These are phyloP conservation scores for Physocladia obscura DNA, from an alignment of 192 early-diverging fungal species.

Conservation along the genomic window DNA sequence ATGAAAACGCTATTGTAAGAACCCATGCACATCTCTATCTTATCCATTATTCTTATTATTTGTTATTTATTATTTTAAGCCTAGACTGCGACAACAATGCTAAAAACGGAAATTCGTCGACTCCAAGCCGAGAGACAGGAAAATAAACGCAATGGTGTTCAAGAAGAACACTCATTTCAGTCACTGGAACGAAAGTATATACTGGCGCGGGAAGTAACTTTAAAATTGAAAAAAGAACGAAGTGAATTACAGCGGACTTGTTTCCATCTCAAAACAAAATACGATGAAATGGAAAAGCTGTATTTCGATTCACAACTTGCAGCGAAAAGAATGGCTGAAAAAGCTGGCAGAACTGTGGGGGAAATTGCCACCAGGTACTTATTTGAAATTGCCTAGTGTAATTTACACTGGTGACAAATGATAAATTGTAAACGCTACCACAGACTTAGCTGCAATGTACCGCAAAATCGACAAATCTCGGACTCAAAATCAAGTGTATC, in stretches of 20 bases:
- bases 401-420: too few relatives aligned
- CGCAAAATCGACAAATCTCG: too few relatives aligned
- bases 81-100: constrained; percentile 46
- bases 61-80: too few relatives aligned
- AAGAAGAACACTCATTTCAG: constrained; percentile 33
- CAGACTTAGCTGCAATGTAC: too few relatives aligned
- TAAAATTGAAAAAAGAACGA: constrained; percentile 44
- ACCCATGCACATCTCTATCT: neutral
- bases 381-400: too few relatives aligned
- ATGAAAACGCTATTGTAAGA: constrained; percentile 38
- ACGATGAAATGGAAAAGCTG: constrained; percentile 36
- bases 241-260: constrained; percentile 32
- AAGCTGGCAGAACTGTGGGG: constrained; percentile 24
- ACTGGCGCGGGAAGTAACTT: constrained; percentile 44
- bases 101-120: constrained; percentile 48
- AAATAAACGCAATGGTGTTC: constrained; percentile 27
- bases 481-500: neutral
- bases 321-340: constrained; percentile 21
- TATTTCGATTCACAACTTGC: constrained; percentile 37
- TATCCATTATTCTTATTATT: neutral
- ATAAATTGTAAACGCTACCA: too few relatives aligned
- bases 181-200: constrained; percentile 43
- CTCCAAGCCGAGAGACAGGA: constrained; percentile 33
- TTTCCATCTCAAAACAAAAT: constrained; percentile 34
- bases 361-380: constrained; percentile 24